These are phyloP conservation scores for Neobulgaria alba DNA, from an alignment of 2,329 filamentous ascomycete genomes.

Conservation along the genomic window DNA sequence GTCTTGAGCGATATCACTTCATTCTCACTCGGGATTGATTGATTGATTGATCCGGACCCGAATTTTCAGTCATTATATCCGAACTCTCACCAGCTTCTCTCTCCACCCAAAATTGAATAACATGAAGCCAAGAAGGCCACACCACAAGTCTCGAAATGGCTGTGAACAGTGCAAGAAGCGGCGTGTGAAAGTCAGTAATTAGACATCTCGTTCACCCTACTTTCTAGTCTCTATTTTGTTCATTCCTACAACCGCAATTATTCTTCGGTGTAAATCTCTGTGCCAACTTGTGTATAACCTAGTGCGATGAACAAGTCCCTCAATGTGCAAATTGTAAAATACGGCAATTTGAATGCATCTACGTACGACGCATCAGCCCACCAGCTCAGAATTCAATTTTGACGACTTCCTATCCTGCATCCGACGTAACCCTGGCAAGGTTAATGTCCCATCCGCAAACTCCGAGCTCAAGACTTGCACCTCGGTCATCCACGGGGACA, in stretches of 20 bases:
- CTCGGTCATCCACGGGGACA: background rate
- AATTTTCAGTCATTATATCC: background rate
- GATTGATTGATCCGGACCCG: background rate
- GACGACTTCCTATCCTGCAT: background rate
- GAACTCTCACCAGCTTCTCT: background rate
- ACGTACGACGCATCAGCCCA: background rate
- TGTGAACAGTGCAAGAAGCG: slow-evolving; percentile 2
- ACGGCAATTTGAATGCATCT: background rate
- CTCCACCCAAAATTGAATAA: background rate
- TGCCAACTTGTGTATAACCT: background rate
- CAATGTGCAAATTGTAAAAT: background rate
- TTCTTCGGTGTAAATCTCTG: background rate
- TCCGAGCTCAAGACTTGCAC: background rate
- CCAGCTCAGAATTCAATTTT: background rate
- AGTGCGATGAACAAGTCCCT: background rate
- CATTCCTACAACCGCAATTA: background rate
- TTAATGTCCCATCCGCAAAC: background rate
- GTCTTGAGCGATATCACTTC: background rate
- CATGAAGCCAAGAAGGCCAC: slow-evolving; percentile 1
- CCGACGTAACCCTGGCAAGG: background rate
- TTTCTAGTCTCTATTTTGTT: background rate
- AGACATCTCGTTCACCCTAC: background rate
- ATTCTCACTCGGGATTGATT: background rate
- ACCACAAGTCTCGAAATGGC: slow-evolving; percentile 2
- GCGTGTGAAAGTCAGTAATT: slow-evolving; percentile 2